Percentiles rank a stretch among this genome's conserved stretches.
phyloP scores from a whole-genome alignment of 352 stramenopile species.

The Pseudoperonospora humuli region DNA sequence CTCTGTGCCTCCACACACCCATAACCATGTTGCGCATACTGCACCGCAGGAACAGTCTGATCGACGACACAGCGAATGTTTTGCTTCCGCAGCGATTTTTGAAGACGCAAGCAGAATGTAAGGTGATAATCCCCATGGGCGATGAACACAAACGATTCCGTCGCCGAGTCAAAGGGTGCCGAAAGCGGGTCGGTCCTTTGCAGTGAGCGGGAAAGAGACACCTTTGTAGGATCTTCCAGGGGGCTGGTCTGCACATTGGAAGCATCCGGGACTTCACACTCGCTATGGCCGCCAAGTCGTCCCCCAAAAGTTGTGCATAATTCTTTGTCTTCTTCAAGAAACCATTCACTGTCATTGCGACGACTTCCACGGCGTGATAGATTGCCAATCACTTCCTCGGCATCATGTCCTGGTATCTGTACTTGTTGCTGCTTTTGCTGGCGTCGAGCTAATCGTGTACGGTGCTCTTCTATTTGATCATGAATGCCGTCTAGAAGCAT shows the following conservation, averaged over 20 bases:
- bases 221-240: conserved; percentile 7
- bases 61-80: conserved; percentile 51
- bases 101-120: conserved; percentile 50
- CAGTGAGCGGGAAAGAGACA: conserved; percentile 14
- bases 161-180: conserved; percentile 14
- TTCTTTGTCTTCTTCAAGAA: conserved; percentile 1
- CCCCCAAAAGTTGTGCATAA: too few species aligned
- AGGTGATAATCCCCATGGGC: conserved; percentile 65
- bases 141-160: conserved; percentile 61
- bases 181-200: conserved; percentile 16
- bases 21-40: conserved; percentile 25
- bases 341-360: conserved; percentile 13
- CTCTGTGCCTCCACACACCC: conserved; percentile 7
- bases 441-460: too few species aligned
- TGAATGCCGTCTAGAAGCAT: too few species aligned
- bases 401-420: too few species aligned
- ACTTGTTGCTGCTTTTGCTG: too few species aligned
- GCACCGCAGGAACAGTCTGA: conserved; percentile 40
- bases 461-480: too few species aligned
- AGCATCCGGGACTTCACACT: too few species aligned
- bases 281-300: too few species aligned
- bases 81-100: conserved; percentile 48
- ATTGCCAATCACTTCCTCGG: too few species aligned
- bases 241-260: conserved; percentile 18
- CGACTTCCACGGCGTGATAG: conserved; percentile 13